phyloP scores from a whole-genome alignment of 805 yeast genomes.

The Wickerhamomyces queroliae region DNA sequence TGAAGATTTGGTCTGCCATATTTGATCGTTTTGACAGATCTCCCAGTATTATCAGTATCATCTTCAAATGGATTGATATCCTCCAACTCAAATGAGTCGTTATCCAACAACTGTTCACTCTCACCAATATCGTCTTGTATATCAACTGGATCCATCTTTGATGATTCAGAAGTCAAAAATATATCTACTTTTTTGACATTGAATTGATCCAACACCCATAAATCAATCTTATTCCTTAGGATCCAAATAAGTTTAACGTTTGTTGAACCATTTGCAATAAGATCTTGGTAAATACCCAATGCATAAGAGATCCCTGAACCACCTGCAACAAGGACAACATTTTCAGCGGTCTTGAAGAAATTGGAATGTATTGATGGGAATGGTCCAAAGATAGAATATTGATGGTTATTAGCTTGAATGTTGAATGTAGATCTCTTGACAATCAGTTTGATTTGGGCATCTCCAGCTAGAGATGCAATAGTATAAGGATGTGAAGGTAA shows the following conservation, averaged over 20 bases:
- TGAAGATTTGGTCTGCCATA: conserved; percentile 36
- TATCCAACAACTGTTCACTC: conserved; percentile 15
- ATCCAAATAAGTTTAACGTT: conserved; percentile 49
- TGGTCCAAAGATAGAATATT: conserved; percentile 33
- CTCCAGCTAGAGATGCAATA: conserved; percentile 39
- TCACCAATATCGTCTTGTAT: conserved; percentile 9
- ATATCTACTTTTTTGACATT: conserved; percentile 29
- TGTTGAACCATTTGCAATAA: conserved; percentile 23
- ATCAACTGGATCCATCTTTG: conserved; percentile 4
- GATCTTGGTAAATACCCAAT: conserved; percentile 42
- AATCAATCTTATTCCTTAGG: conserved; percentile 38
- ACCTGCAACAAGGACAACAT: conserved; percentile 54
- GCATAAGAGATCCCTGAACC: conserved; percentile 73
- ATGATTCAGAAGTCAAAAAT: conserved; percentile 28
- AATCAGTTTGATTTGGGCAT: conserved; percentile 35
- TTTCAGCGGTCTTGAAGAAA: conserved; percentile 43
- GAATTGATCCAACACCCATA: conserved; percentile 38
- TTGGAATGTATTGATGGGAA: conserved; percentile 38
- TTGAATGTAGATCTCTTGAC: conserved; percentile 34
- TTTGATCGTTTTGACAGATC: conserved; percentile 5
- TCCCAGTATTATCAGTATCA: conserved; percentile 2
- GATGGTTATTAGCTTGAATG: conserved; percentile 25
- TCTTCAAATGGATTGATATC: conserved; percentile 18
- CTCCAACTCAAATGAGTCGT: conserved; percentile 17
- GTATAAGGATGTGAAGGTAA: conserved; percentile 68